Base-by-base conservation (phyloP, 306 rosid genomes). In the Quercus bicolor region DNA sequence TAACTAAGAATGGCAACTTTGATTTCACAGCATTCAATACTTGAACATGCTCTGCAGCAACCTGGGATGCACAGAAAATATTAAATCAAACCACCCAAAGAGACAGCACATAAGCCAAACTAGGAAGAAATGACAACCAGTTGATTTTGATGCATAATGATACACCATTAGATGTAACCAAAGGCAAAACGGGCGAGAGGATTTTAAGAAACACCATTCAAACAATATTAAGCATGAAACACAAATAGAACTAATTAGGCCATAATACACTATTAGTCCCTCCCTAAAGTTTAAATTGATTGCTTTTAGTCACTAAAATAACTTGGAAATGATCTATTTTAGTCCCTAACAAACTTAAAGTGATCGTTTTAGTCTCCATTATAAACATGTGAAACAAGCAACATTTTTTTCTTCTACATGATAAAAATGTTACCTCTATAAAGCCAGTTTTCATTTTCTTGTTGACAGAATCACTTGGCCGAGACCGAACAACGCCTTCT, bases 381-480 rank as follows among this genome's bases (percentile, higher is more conserved):
- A 37, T 37, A 2, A 37, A 7, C 45, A 37, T 37, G 2, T 37
- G 45, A 37, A 37, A 37, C 45, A 37, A 37, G 45, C 45, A 37
- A 37, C 2, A 7, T 37, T 37, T 37, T 37, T 37, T 37, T 37
- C 45, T 29, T 52, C 3, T 72, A 2, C 68, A 15, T 51, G 61
- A 66, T 20, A 29, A 73, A 15, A 15, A 52, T 15, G 53, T 23
- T 84, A 92, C 98, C 97, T 95, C 99, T 24, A 95, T 74, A 5
- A 76, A 81, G 45, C 98, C 99, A 0, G 99, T 95, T 86, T 86
- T 90, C 98, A 95, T 92, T 65, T 91, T 91, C 86, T 80, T 78
- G 83, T 95, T 92, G 84, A 93, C 56, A 0, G 98, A 90, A 56
- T 91, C 96, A 20, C 80, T 78, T 23, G 99, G 99, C 70, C 98